Base-by-base conservation (phyloP, 2,329 filamentous ascomycete species). In the Trichophyton mentagrophytes region DNA sequence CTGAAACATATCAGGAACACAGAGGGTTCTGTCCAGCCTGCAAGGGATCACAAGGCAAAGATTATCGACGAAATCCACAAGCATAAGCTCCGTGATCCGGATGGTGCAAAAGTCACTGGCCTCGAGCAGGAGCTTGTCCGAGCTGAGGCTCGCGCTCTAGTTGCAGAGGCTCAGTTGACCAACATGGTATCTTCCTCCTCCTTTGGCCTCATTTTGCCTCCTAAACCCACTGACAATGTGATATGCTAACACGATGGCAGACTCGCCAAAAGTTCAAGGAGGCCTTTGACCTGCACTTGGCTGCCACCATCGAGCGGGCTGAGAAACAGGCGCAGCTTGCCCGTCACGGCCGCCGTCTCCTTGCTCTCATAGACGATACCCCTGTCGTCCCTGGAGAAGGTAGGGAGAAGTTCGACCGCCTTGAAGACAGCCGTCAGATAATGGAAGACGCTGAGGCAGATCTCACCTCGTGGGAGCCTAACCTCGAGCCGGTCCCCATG, bases 301-400 rank as follows among this genome's bases (percentile, higher is more conserved):
- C 88, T 15, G 90, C 91, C 62, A 89, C 90, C 20, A 95, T 99
- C 67, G 93, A 99, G 79, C 88, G 92, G 36, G 90, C 90, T 25
- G 93, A 97, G 79, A 97, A 97, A 78, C 93, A 99, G 73, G 88
- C 92, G 68, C 89, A 99, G 63, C 82, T 99, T 15, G 92, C 93
- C 61, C 89, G 88, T 69, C 91, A 97, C 71, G 92, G 90, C 20
- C 87, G 90, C 60, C 85, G 90, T 49, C 82, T 99, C 40, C 74
- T 99, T 61, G 85, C 87, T 67, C 82, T 95, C 44, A 82, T 99
- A 9, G 93, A 99, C 68, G 92, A 96, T 72, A 86, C 86, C 0
- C 90, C 93, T 0, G 84, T 96, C 33, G 87, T 95, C 0, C 92
- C 92, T 1, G 93, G 93, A 56, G 90, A 96, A 71, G 73, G 80